Evolutionary conservation across 2,329 filamentous ascomycete species (phyloP), one percentile per base, ranked within the genome.

Genomic region (Phaeosphaeria sp.): DNA sequence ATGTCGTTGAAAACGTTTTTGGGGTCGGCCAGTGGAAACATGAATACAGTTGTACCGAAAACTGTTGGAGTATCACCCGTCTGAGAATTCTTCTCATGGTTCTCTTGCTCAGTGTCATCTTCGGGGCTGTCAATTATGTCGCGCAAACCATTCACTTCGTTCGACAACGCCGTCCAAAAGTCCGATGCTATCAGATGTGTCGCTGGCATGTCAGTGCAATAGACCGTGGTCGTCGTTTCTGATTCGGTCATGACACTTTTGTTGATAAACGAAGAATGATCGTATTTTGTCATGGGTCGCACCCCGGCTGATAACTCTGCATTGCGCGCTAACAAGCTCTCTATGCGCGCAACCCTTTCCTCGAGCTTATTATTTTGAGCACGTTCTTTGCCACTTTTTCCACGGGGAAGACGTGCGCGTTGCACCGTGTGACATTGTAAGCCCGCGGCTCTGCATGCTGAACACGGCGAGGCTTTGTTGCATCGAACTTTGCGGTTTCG

Each of bases 391-490:
- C 41, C 61, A n/a, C 48, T 64, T 36, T 56, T 56, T 1, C 61
- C 61, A 13, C 61, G 49, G 1, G 61, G 58, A 6, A 64, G 51
- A 23, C 61, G 55, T 9, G 58, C 61, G 4, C 61, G 58, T 41
- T 64, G 55, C 9, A 64, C 52, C 13, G 50, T 23, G 22, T 59
- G 49, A 27, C 61, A 64, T 15, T 20, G 25, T 13, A 59, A 36
- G 23, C 46, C 54, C 6, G 56, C 53, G 30, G 17, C 44, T 11
- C 25, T 54, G 47, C 59, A 64, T 2, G 59, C 59, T 36, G 51
- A 57, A 23, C 61, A 64, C 5, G 61, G 61, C 9, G 46, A 30
- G 15, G 48, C 42, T 56, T 62, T 64, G 33, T 64, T 52, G 27
- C 59, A 62, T 33, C 53, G 52, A 23, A 59, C 54, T 49, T 64